Conservation (phyloP, 2,329 filamentous ascomycete species). For the Cercospora sp. region DNA sequence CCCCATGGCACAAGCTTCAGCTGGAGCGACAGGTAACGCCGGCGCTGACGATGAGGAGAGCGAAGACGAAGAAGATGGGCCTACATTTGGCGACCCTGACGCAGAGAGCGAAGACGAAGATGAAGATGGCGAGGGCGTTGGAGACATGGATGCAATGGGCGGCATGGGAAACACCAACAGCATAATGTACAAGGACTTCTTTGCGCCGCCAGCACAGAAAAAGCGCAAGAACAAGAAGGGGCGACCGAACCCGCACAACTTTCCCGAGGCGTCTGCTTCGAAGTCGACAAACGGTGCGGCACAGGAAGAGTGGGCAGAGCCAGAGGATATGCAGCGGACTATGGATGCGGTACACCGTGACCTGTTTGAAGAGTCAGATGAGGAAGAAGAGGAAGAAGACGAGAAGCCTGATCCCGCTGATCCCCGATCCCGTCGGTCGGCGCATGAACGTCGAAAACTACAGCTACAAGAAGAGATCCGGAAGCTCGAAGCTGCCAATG, state of each 20-base stretch:
- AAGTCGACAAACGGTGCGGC: constrained; percentile 37
- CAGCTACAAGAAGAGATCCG: constrained; percentile 89
- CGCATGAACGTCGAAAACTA: constrained; percentile 83
- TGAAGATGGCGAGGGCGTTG: constrained; percentile 58
- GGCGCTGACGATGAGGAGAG: constrained; percentile 48
- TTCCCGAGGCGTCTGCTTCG: constrained; percentile 35
- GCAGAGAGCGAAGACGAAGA: constrained; percentile 67
- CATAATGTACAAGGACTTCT: constrained; percentile 90
- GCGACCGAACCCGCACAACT: constrained; percentile 57
- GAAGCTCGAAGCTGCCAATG: constrained; percentile 81
- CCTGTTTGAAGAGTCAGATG: constrained; percentile 80
- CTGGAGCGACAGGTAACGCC: constrained; percentile 33
- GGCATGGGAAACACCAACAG: constrained; percentile 77
- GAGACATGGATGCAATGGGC: constrained; percentile 54
- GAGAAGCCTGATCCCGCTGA: constrained; percentile 66
- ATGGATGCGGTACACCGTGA: constrained; percentile 87
- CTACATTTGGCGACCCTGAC: constrained; percentile 79
- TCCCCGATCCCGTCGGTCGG: constrained; percentile 72
- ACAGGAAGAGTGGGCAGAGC: constrained; percentile 45
- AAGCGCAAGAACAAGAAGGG: constrained; percentile 56
- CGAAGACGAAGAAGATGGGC: constrained; percentile 72
- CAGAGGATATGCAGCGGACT: constrained; percentile 72
- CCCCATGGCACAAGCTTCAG: constrained; percentile 55
- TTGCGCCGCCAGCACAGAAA: constrained; percentile 79
- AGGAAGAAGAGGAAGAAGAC: constrained; percentile 53